Conservation (phyloP, 768 basidiomycete species). For the Naganishia vishniacii region DNA sequence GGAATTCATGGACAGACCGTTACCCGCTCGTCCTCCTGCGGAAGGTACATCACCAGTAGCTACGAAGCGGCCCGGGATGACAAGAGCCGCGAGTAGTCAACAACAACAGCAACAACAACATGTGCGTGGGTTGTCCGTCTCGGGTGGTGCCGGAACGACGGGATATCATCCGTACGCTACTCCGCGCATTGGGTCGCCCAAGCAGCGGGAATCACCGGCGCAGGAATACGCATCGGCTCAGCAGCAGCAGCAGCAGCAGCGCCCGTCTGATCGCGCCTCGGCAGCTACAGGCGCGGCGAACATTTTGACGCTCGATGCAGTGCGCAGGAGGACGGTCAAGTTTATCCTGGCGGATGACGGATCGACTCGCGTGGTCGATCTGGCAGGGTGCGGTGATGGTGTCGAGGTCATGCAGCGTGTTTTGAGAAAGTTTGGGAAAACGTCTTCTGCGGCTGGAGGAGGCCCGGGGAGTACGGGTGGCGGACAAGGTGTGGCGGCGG, state of each 20-base stretch:
- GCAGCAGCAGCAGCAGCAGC: background rate
- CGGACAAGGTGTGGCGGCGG: too few relatives aligned
- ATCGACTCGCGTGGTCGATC: slow-evolving; percentile 66
- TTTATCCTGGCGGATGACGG: slow-evolving; percentile 79
- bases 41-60: too few relatives aligned
- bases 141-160: background rate
- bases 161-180: background rate
- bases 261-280: too few relatives aligned
- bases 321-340: slow-evolving; percentile 78
- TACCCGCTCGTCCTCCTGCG: slow-evolving; percentile 24
- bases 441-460: too few relatives aligned
- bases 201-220: background rate
- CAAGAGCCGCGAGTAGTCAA: background rate
- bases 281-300: background rate
- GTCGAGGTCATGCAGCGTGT: slow-evolving; percentile 82
- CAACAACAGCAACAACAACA: too few relatives aligned
- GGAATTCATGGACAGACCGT: slow-evolving; percentile 25
- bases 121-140: background rate
- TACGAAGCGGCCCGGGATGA: background rate
- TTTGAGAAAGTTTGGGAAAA: slow-evolving; percentile 85
- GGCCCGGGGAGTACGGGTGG: too few relatives aligned
- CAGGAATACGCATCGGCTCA: background rate
- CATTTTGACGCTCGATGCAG: slow-evolving; percentile 63
- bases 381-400: slow-evolving; percentile 66
- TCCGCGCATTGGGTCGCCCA: background rate